Evolutionary conservation across 495 filamentous ascomycete genomes (phyloP), one percentile per base, ranked within the genome.

Genomic region (Cercophora scortea): DNA sequence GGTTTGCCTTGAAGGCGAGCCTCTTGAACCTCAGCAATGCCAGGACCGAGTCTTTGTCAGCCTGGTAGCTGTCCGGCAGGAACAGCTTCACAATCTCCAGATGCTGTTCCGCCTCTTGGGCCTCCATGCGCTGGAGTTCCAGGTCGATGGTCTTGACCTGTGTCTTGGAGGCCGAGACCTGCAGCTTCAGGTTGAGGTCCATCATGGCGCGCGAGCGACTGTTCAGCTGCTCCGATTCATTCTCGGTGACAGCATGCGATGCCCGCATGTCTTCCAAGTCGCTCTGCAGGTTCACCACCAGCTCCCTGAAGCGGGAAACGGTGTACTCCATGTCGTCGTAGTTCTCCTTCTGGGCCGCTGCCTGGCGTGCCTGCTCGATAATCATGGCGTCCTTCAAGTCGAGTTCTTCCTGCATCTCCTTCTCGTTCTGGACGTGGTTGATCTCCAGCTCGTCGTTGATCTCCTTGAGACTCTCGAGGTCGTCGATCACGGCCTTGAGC

Each of bases 71-170:
- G 52, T 96, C 90, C 0, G 93, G 93, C 16, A 98, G 77, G 78
- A 96, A 97, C 18, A 92, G 71, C 61, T 82, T 81, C 46, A 96
- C 74, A 52, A 98, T 96, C 3, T 83, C 80, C 10, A 97, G 77
- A 60, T 96, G 92, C 56, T 96, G 88, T 16, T 81, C 69, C 3
- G 89, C 88, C 76, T 98, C 90, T 59, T 92, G 87, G 2, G 90
- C 88, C 56, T 95, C 89, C 67, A 98, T 81, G 54, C 86, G 86
- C 33, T 84, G 78, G 18, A 97, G 74, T 64, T 97, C 94, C 7
- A 95, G 73, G 58, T 96, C 91, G 51, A 97, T 92, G 0, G 89
- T 90, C 65, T 93, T 96, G 59, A 88, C 85, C 65, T 95, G 91
- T 3, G 90, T 83, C 70, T 95, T 96, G 11, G 88, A 78, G 18